Percentiles rank a stretch among this genome's conserved stretches.
Evolutionary conservation across 2,329 filamentous ascomycete genomes (phyloP).

Genomic region (Pseudogymnoascus sp.): DNA sequence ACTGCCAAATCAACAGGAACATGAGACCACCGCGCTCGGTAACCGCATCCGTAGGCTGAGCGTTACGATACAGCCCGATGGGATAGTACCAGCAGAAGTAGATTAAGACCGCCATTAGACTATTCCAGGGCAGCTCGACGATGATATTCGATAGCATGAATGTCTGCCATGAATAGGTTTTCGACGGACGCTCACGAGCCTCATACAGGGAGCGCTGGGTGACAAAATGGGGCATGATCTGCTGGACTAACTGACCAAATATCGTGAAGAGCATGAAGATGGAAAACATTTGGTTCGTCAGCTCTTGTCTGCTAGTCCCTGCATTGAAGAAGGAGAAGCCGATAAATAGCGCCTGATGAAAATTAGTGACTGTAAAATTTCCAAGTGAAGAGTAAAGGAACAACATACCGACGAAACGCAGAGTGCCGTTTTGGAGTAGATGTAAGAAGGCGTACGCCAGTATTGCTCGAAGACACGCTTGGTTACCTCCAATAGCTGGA

Average conservation of each 20-base stretch:
- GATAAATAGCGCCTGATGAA: constrained; percentile 43
- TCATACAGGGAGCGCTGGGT: constrained; percentile 50
- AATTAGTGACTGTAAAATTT: neutral
- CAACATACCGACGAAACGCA: constrained; percentile 44
- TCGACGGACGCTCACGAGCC: constrained; percentile 50
- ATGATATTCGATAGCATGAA: constrained; percentile 46
- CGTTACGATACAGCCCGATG: constrained; percentile 54
- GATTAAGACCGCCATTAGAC: constrained; percentile 36
- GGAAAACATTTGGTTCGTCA: constrained; percentile 50
- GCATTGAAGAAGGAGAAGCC: constrained; percentile 56
- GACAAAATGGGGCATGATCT: constrained; percentile 52
- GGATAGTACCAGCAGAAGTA: constrained; percentile 51
- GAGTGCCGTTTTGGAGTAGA: constrained; percentile 40
- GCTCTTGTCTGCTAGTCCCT: constrained; percentile 39
- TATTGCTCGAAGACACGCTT: constrained; percentile 53
- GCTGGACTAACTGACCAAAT: constrained; percentile 48
- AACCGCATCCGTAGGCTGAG: constrained; percentile 51
- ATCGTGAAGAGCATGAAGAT: constrained; percentile 58
- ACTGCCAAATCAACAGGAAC: constrained; percentile 67
- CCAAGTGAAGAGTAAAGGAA: neutral
- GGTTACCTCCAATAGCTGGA: constrained; percentile 57
- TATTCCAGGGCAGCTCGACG: constrained; percentile 38
- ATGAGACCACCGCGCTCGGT: constrained; percentile 66
- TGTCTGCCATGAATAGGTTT: constrained; percentile 54
- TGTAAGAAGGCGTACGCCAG: constrained; percentile 51